Evolutionary conservation across 139 green algal genomes (phyloP), one percentile per base, ranked within the genome.

Genomic region (Ettlia oleoabundans): DNA sequence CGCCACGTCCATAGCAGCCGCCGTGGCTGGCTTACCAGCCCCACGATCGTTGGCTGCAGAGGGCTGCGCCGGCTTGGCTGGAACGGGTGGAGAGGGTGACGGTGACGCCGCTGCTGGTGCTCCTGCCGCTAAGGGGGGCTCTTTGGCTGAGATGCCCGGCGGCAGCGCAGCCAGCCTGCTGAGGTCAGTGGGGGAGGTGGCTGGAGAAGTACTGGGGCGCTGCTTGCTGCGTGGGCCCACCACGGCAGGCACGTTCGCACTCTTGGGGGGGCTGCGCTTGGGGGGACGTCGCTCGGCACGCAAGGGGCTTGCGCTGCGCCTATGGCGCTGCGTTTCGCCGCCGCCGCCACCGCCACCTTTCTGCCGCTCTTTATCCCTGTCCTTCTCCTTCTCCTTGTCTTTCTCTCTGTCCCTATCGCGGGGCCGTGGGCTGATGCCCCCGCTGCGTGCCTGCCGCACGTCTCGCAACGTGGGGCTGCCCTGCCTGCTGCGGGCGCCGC

Each of bases 401-500:
- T n/a, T n/a, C n/a, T n/a, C n/a, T n/a, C n/a, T n/a, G n/a, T n/a
- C n/a, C n/a, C n/a, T n/a, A n/a, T n/a, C n/a, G n/a, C n/a, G n/a
- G n/a, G n/a, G n/a, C n/a, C 43, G 30, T 7, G 70, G 70, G 70
- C 70, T 78, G 70, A 32, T 78, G 47, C 47, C 70, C 18, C 13
- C 68, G 68, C 68, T 76, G 68, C 68, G 68, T 4, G 68, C 30
- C 66, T 30, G 66, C 38, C 1, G 26, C 3, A 5, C 68, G 24
- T 26, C n/a, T 28, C 10, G 42, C 7, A 40, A 7, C 43, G 8
- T 18, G 7, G 69, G 69, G 10, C n/a, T 77, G 69, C 43, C 30
- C 4, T 63, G 69, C 43, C 69, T 53, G 69, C 69, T 77, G 43
- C 69, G 69, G n/a, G 19, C 21, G 68, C 42, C 69, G 43, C 69